phyloP scores from a whole-genome alignment of 2,329 filamentous ascomycete species.

The Purpureocillium lavendulum region DNA sequence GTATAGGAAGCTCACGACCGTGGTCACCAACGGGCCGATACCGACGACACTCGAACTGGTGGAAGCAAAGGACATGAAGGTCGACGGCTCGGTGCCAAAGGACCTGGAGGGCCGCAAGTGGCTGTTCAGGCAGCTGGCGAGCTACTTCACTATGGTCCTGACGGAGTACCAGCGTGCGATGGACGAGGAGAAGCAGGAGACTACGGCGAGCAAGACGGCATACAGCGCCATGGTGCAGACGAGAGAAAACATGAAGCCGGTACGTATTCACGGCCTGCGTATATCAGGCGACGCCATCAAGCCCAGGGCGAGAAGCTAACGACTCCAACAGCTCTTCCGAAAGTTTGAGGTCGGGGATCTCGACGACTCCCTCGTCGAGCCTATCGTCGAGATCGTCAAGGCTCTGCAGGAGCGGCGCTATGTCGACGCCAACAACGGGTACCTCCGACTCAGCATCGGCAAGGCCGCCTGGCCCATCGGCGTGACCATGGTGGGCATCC shows the following conservation, averaged over 20 bases:
- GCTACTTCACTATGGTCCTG: slow-evolving; percentile 95
- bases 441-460: slow-evolving; percentile 84
- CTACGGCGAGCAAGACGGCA: slow-evolving; percentile 72
- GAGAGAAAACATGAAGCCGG: slow-evolving; percentile 76
- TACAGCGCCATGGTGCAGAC: slow-evolving; percentile 81
- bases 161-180: slow-evolving; percentile 79
- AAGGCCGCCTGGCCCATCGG: slow-evolving; percentile 98
- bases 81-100: slow-evolving; percentile 52
- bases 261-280: slow-evolving; percentile 29
- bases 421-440: slow-evolving; percentile 93
- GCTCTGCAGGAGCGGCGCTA: slow-evolving; percentile 86
- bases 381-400: slow-evolving; percentile 84
- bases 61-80: slow-evolving; percentile 82
- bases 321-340: slow-evolving; percentile 56
- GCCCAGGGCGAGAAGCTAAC: neutral
- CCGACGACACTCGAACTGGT: slow-evolving; percentile 76
- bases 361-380: slow-evolving; percentile 69
- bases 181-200: slow-evolving; percentile 52
- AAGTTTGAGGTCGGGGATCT: slow-evolving; percentile 78
- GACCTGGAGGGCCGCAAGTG: slow-evolving; percentile 60
- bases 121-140: slow-evolving; percentile 80
- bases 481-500: slow-evolving; percentile 99
- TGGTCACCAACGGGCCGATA: slow-evolving; percentile 68
- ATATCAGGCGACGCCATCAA: too few relatives aligned
- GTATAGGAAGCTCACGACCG: slow-evolving; percentile 57